Base-by-base conservation (phyloP, 345 rosid species). In the Lepidium aucheri region DNA sequence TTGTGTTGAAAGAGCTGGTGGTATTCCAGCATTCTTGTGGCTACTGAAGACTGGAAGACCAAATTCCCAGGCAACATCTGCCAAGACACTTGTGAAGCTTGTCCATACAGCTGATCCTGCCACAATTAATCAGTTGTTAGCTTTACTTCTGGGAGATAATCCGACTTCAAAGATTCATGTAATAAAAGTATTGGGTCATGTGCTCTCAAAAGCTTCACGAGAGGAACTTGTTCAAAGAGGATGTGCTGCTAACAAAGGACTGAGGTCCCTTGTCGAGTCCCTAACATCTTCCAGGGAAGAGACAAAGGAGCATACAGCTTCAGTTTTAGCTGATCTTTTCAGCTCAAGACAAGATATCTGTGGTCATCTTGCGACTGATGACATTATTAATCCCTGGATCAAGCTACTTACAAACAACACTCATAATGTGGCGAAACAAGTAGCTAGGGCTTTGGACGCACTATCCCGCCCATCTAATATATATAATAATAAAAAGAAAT, bases 1-100 rank as follows among this genome's bases (percentile, higher is more conserved):
- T 32, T 87, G 96, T 56, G 88, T 92, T 73, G 93, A 89, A 76
- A 84, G 88, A 83, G 96, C 96, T 16, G 96, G 89, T 68, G 96
- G 93, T 26, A 72, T 84, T 65, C 81, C 86, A 7, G 92, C 98
- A 45, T 79, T 92, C 60, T 67, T 89, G 63, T 89, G 92, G 90
- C 90, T 89, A 53, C 70, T 92, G 64, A 85, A 77, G 80, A 79
- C 82, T 49, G 92, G 95, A 41, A 85, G 86, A 51, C 77, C 73
- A 7, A 84, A 79, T 67, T 89, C 88, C 45, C 95, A 89, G 69
- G 96, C 82, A 69, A 85, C 81, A 44, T 84, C 96, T 26, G 84
- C 86, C 14, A 79, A 76, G 85, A 83, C 89, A 57, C 90, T 92
- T 47, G 69, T 68, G 63, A 83, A 79, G 73, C 90, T 92, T 66